phyloP scores from a whole-genome alignment of 805 yeast species.

The Saccharomycodes ludwigii region DNA sequence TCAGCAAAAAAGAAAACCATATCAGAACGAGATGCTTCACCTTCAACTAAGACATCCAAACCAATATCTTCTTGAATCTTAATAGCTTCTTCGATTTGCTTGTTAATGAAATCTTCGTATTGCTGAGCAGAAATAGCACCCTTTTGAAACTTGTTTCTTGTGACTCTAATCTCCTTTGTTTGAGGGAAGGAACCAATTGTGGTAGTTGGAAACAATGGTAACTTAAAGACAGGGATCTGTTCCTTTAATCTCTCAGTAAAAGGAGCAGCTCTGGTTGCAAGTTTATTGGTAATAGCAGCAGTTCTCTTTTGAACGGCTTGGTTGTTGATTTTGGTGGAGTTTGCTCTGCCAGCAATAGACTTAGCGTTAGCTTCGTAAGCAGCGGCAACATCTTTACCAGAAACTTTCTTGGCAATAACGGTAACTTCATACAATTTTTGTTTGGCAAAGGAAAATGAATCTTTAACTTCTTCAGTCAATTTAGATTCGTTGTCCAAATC shows the following conservation, averaged over 20 bases:
- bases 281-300: constrained; percentile 59
- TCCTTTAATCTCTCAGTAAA: constrained; percentile 80
- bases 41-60: constrained; percentile 96
- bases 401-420: constrained; percentile 72
- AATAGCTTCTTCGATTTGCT: constrained; percentile 91
- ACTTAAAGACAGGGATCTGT: constrained; percentile 78
- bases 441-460: constrained; percentile 97
- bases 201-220: constrained; percentile 99
- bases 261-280: constrained; percentile 74
- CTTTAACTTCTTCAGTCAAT: constrained; percentile 82
- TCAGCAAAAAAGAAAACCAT: constrained; percentile 99
- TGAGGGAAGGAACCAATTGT: constrained; percentile 99
- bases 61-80: constrained; percentile 99
- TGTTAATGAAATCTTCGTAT: constrained; percentile 91
- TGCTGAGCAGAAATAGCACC: constrained; percentile 92
- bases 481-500: constrained; percentile 88
- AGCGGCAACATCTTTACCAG: constrained; percentile 69
- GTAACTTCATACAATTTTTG: constrained; percentile 93
- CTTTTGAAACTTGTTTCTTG: constrained; percentile 96
- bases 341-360: constrained; percentile 73
- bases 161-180: constrained; percentile 96
- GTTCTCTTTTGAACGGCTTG: constrained; percentile 82
- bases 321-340: constrained; percentile 84
- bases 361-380: constrained; percentile 77
- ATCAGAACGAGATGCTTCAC: constrained; percentile 99